Evolutionary conservation across 345 rosid species (phyloP).

Genomic region (Draba incana): DNA sequence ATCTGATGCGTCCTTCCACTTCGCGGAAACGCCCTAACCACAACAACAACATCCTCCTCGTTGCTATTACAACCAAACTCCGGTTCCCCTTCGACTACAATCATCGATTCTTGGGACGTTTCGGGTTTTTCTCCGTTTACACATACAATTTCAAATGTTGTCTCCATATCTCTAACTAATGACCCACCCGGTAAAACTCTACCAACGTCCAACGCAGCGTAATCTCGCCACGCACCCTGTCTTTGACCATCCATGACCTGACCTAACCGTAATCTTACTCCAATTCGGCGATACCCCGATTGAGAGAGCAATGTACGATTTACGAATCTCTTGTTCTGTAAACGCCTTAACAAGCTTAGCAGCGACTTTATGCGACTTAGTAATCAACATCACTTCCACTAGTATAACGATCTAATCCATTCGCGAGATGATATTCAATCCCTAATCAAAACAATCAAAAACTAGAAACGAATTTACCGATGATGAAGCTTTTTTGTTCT

Average conservation of each 20-base stretch:
- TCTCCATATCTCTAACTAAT: conserved; percentile 79
- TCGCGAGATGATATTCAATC: conserved; percentile 77
- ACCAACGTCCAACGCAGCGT: conserved; percentile 77
- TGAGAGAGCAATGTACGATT: conserved; percentile 78
- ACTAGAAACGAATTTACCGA: too few relatives aligned
- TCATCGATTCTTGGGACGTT: conserved; percentile 31
- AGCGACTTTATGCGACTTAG: conserved; percentile 86
- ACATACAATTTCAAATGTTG: conserved; percentile 71
- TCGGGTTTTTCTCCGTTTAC: conserved; percentile 50
- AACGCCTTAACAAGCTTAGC: conserved; percentile 83
- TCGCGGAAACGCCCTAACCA: conserved; percentile 74
- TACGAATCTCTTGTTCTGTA: conserved; percentile 68
- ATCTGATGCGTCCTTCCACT: conserved; percentile 97
- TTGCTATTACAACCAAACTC: conserved; percentile 31
- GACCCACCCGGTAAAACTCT: conserved; percentile 82
- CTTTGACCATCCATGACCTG: conserved; percentile 97
- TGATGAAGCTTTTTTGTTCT: too few relatives aligned
- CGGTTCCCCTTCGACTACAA: conserved; percentile 54
- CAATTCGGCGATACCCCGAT: conserved; percentile 69
- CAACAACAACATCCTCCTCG: conserved; percentile 50
- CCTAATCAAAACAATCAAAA: too few relatives aligned
- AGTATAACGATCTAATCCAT: conserved; percentile 90
- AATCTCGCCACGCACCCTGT: conserved; percentile 91
- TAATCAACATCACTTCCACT: conserved; percentile 81
- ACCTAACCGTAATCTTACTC: conserved; percentile 62